Percentiles rank a stretch among this genome's conserved stretches.
Evolutionary conservation across 805 yeast genomes (phyloP).

Genomic region (Pichia nakasei): DNA sequence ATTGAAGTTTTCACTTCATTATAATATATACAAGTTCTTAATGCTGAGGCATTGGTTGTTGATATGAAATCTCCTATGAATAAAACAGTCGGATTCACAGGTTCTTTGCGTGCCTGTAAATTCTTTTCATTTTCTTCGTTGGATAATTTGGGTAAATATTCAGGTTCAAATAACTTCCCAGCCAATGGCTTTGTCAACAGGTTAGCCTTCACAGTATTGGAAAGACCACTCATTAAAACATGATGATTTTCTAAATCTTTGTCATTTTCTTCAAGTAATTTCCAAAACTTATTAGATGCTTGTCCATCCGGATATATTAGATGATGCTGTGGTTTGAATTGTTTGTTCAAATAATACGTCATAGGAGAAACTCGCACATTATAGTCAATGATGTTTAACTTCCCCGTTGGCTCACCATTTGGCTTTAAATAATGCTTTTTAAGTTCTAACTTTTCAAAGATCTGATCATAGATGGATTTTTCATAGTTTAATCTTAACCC

Average conservation of each 20-base stretch:
- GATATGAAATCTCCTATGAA: slow-evolving; percentile 23
- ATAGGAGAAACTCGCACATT: slow-evolving; percentile 54
- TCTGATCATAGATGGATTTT: slow-evolving; percentile 14
- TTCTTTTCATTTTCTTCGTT: not conserved
- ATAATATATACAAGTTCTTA: slow-evolving; percentile 28
- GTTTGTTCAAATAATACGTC: slow-evolving; percentile 52
- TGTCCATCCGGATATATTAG: slow-evolving; percentile 34
- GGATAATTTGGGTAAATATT: slow-evolving; percentile 5
- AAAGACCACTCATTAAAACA: slow-evolving; percentile 12
- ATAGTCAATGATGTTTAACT: slow-evolving; percentile 48
- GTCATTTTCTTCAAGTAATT: slow-evolving; percentile 9
- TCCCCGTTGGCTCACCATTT: slow-evolving; percentile 21
- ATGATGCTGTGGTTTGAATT: slow-evolving; percentile 55
- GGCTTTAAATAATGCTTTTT: slow-evolving; percentile 23
- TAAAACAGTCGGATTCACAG: slow-evolving; percentile 22
- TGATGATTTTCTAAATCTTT: slow-evolving; percentile 12
- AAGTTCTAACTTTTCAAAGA: slow-evolving; percentile 41
- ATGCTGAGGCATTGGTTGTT: slow-evolving; percentile 52
- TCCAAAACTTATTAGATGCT: slow-evolving; percentile 19
- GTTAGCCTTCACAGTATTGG: slow-evolving; percentile 13
- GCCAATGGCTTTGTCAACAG: slow-evolving; percentile 26
- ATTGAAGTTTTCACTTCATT: slow-evolving; percentile 22
- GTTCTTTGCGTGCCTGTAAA: slow-evolving; percentile 2
- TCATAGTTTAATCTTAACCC: slow-evolving; percentile 12
- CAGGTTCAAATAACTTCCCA: slow-evolving; percentile 35